Evolutionary conservation across 371 early-diverging fungal genomes (phyloP).

Genomic region (Dentiscutata heterogama): DNA sequence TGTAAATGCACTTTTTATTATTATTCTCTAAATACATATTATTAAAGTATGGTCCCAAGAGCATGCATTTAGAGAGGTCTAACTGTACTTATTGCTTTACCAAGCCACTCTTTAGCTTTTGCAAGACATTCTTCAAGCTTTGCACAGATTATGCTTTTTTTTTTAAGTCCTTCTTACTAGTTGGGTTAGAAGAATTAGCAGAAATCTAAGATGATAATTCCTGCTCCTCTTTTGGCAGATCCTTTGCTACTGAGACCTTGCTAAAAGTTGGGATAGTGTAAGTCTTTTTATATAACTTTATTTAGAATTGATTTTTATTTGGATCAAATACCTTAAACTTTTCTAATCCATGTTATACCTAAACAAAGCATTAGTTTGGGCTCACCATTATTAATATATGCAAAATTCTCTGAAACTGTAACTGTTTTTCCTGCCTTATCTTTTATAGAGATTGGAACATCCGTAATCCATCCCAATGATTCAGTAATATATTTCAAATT

Average conservation of each 20-base stretch:
- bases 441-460: too few species aligned
- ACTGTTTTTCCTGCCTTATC: too few species aligned
- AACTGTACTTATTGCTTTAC: conserved; percentile 1
- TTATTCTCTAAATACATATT: too few species aligned
- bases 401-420: too few species aligned
- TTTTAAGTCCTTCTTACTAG: conserved; percentile 2
- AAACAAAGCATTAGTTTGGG: not conserved
- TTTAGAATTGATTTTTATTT: not conserved
- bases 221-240: not conserved
- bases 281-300: not conserved
- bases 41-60: too few species aligned
- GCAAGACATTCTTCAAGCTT: not conserved
- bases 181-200: not conserved
- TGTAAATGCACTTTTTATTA: too few species aligned
- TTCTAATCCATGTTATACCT: not conserved
- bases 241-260: not conserved
- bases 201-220: too few species aligned
- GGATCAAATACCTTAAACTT: not conserved
- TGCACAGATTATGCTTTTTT: not conserved
- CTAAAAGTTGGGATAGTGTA: not conserved
- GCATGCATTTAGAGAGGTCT: too few species aligned
- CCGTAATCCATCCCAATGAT: too few species aligned
- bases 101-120: not conserved
- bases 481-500: too few species aligned
- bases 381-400: not conserved